Conservation (phyloP, 1,284 basidiomycete genomes). For the Somion occarium region DNA sequence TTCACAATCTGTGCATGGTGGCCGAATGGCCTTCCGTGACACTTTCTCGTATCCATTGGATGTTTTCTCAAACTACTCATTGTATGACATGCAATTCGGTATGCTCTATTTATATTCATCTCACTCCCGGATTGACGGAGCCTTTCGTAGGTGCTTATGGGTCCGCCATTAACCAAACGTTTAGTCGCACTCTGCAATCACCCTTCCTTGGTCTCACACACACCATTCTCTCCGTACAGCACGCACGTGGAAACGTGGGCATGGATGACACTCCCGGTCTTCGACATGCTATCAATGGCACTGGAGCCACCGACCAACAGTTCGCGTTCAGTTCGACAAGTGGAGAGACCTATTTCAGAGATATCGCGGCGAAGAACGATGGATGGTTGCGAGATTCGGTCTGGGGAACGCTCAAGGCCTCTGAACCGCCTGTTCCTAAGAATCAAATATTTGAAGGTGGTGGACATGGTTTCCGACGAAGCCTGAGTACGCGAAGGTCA, state of each 20-base stretch:
- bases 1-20: slow-evolving; percentile 29
- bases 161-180: slow-evolving; percentile 31
- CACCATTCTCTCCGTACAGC: slow-evolving; percentile 29
- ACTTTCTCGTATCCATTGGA: slow-evolving; percentile 34
- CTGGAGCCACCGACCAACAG: slow-evolving; percentile 30
- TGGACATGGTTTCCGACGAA: slow-evolving; percentile 28
- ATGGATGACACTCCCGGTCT: slow-evolving; percentile 36
- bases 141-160: slow-evolving; percentile 27
- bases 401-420: slow-evolving; percentile 30
- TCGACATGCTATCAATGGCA: slow-evolving; percentile 34
- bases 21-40: slow-evolving; percentile 28
- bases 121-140: neutral
- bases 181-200: slow-evolving; percentile 28
- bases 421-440: slow-evolving; percentile 29
- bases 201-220: slow-evolving; percentile 24
- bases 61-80: slow-evolving; percentile 31
- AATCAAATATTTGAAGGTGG: slow-evolving; percentile 30
- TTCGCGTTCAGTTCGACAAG: slow-evolving; percentile 30
- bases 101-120: neutral
- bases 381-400: slow-evolving; percentile 32
- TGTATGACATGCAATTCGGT: slow-evolving; percentile 11
- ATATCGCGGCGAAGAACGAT: slow-evolving; percentile 33
- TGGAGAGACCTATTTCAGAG: slow-evolving; percentile 31
- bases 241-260: slow-evolving; percentile 30
- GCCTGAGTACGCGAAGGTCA: neutral